These are phyloP conservation scores for Coniosporium apollinis DNA, from an alignment of 495 filamentous ascomycete genomes.

Conservation along the genomic window DNA sequence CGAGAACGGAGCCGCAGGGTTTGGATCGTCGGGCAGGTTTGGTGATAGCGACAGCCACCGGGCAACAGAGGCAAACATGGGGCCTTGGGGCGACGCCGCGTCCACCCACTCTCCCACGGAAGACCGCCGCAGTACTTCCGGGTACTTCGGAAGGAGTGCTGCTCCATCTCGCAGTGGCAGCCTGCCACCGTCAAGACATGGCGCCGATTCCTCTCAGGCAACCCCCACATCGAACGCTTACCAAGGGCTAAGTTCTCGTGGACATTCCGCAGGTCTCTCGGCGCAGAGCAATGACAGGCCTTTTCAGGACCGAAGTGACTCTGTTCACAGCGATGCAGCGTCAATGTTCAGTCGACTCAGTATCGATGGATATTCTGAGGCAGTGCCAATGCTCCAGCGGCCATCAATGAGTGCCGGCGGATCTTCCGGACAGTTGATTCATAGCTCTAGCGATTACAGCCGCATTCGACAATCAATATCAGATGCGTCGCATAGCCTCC, in stretches of 20 bases:
- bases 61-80: slow-evolving; percentile 1
- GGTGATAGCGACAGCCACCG: slow-evolving; percentile 2
- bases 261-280: slow-evolving; percentile 6
- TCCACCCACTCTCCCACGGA: slow-evolving; percentile 20
- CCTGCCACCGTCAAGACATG: slow-evolving; percentile 25
- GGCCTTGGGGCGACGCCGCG: slow-evolving; percentile 12
- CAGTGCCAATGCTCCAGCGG: too few species aligned
- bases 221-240: slow-evolving; percentile 1
- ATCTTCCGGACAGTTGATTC: too few species aligned
- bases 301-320: not conserved
- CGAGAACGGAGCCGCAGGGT: slow-evolving; percentile 1
- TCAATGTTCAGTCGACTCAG: slow-evolving; percentile 6
- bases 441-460: too few species aligned
- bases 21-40: too few species aligned
- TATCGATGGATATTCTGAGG: not conserved
- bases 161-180: slow-evolving; percentile 23
- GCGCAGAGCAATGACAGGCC: slow-evolving; percentile 3
- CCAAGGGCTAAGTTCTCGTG: slow-evolving; percentile 7
- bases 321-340: not conserved
- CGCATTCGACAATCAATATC: too few species aligned
- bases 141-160: slow-evolving; percentile 17
- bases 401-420: too few species aligned
- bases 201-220: slow-evolving; percentile 8
- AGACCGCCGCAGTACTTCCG: slow-evolving; percentile 18
- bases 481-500: too few species aligned